Base-by-base conservation (phyloP, 768 basidiomycete genomes). In the Boletellus ananas region DNA sequence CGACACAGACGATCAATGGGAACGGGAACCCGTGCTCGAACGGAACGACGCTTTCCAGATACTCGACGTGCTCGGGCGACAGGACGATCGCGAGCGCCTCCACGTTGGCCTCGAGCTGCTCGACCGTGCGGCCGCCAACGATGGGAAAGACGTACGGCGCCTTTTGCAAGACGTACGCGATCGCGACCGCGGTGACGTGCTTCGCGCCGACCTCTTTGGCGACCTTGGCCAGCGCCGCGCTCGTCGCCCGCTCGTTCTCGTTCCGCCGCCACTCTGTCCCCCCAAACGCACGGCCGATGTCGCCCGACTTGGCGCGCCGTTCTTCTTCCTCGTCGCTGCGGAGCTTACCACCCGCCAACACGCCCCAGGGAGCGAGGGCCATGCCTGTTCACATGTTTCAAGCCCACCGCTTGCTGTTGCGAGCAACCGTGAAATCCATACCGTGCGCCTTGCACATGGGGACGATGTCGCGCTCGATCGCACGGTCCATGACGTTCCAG, bases 151-250 rank as follows among this genome's bases (percentile, higher is more conserved):
- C 76, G 45, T 70, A 79, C 0, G 75, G 73, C 6, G 74, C 69
- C 60, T 81, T 83, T 37, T 79, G 76, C 65, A 81, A 65, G 11
- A 81, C 64, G 50, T 79, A 81, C 13, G 78, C 77, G 51, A 82
- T 48, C 16, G 61, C 59, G 11, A 60, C 65, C 38, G 80, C 66
- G 6, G 73, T 74, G 54, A 83, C 69, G 43, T 65, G 63, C 55
- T 76, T 70, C 4, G 73, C 72, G 0, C 79, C 79, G 6, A 80
- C 66, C 54, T 81, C 74, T 13, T 57, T 56, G 1, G 79, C 79
- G 11, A 83, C 74, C 49, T 76, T 72, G 56, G 78, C 78, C 20
- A 81, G 65, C 0, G 72, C 79, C 3, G 62, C 57, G 45, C 71
- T 71, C 13, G 79, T 63, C 27, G 67, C 67, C 41, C 55, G 67